Conservation (phyloP, 2,329 filamentous ascomycete species). For the Penicillium sumatraense region DNA sequence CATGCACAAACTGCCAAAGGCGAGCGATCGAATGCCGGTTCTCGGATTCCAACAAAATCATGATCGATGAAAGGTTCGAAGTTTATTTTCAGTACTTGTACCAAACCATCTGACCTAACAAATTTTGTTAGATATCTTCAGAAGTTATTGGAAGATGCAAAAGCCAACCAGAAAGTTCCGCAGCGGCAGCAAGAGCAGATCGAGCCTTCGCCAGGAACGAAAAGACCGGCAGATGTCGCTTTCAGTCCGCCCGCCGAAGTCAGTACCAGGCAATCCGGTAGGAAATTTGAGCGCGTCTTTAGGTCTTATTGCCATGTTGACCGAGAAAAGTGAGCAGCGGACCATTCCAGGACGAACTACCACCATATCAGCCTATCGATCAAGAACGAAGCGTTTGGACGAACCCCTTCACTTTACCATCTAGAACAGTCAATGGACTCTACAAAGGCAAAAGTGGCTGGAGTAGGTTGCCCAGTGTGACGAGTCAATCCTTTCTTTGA, state of each 20-base stretch:
- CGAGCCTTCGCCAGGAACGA: neutral
- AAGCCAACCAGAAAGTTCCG: neutral
- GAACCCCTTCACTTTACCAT: slow-evolving; percentile 24
- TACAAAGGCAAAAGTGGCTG: slow-evolving; percentile 31
- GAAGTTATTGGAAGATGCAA: slow-evolving; percentile 1
- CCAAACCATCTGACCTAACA: no score
- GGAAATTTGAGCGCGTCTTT: neutral
- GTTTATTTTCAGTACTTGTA: no score
- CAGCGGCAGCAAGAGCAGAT: neutral
- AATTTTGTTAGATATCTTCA: slow-evolving; percentile 1
- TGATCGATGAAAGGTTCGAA: neutral
- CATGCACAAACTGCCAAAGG: neutral
- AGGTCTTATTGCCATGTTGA: neutral
- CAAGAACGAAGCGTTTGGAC: slow-evolving; percentile 24
- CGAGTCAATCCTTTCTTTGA: neutral
- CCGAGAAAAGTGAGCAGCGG: neutral
- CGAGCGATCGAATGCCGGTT: neutral
- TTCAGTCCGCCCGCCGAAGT: neutral
- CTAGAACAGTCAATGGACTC: slow-evolving; percentile 18
- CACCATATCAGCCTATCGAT: neutral
- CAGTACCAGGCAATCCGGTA: neutral
- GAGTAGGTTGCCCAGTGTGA: slow-evolving; percentile 35
- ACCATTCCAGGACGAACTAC: neutral
- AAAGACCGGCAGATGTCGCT: slow-evolving; percentile 2
- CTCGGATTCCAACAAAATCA: neutral